Base-by-base conservation (phyloP, 495 filamentous ascomycete species). In the Mycothermus thermophilus region DNA sequence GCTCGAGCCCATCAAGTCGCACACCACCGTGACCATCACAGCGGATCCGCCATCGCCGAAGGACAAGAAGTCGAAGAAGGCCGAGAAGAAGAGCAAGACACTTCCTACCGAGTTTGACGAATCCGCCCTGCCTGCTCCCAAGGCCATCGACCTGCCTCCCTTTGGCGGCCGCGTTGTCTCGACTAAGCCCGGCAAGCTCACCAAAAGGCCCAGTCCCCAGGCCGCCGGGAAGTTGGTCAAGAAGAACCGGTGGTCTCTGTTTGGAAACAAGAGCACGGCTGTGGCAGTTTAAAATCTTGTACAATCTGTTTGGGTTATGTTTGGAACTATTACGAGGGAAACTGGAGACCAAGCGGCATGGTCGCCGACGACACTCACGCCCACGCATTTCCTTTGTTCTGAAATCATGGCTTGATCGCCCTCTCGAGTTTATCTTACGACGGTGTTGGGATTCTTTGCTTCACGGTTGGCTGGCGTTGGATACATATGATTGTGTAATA, bases 191-290 rank as follows among this genome's bases (percentile, higher is more conserved):
- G 30, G 40, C 25, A 57, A 53, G 42, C 47, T 50, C 20, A 42
- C 35, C 34, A 54, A 57, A 36, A 32, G 8, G 4, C 21, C 44
- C 5, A 22, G 25, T 9, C n/a, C n/a, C n/a, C n/a, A n/a, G n/a
- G 18, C 46, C 4, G 17, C 19, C 19, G 19, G 25, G 18, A 50
- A 50, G 25, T 28, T 36, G 27, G 32, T 28, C 1, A 54, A 48
- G 36, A 52, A 39, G 43, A 51, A 34, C 19, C 37, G 48, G 12
- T 54, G 48, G 47, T 49, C 47, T 21, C 32, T 49, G 14, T 22
- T 41, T 35, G 38, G 43, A 19, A 44, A 37, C 20, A 43, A 43
- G 32, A 46, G 33, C 17, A 16, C 52, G 5, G 45, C 37, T 0
- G 38, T 50, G 4, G 47, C 50, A 8, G 40, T 36, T 5, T 54